A percentile compares a stretch with the other conserved stretches of the same genome.
These are phyloP conservation scores for Colletotrichum sp. DNA, from an alignment of 2,329 filamentous ascomycete genomes.

Conservation along the genomic window DNA sequence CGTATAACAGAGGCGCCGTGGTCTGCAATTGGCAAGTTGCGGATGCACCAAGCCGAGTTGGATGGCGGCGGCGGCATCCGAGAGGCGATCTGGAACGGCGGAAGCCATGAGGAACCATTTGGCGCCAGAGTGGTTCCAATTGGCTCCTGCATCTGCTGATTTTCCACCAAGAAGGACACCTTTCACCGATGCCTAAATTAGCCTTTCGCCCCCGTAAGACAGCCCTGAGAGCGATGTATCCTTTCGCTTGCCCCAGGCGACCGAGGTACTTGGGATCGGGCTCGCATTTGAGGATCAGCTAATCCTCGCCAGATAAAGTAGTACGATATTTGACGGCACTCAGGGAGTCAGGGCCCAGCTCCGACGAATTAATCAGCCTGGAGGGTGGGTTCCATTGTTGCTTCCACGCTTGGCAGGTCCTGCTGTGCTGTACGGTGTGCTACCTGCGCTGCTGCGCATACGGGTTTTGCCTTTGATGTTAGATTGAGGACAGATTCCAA, in stretches of 20 bases:
- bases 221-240: background rate
- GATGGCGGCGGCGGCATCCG: slow-evolving; percentile 15
- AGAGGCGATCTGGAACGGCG: slow-evolving; percentile 16
- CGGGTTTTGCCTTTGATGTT: background rate
- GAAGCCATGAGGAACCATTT: background rate
- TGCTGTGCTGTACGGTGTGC: background rate
- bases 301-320: slow-evolving; percentile 20
- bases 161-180: slow-evolving; percentile 22
- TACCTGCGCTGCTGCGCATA: background rate
- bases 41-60: slow-evolving; percentile 20
- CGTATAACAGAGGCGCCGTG: slow-evolving; percentile 2
- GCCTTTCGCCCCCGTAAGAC: background rate
- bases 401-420: background rate
- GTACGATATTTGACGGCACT: background rate
- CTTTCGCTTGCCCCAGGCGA: background rate
- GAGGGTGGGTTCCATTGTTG: background rate
- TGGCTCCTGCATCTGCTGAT: slow-evolving; percentile 23
- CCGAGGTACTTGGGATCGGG: background rate
- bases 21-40: slow-evolving; percentile 18
- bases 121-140: slow-evolving; percentile 14
- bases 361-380: slow-evolving; percentile 11
- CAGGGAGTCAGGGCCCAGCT: background rate
- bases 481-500: slow-evolving; percentile 18
- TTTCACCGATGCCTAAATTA: slow-evolving; percentile 13
- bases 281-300: slow-evolving; percentile 6